These are phyloP conservation scores for Martiniozyma asiatica DNA, from an alignment of 1,139 yeast species.

Conservation along the genomic window DNA sequence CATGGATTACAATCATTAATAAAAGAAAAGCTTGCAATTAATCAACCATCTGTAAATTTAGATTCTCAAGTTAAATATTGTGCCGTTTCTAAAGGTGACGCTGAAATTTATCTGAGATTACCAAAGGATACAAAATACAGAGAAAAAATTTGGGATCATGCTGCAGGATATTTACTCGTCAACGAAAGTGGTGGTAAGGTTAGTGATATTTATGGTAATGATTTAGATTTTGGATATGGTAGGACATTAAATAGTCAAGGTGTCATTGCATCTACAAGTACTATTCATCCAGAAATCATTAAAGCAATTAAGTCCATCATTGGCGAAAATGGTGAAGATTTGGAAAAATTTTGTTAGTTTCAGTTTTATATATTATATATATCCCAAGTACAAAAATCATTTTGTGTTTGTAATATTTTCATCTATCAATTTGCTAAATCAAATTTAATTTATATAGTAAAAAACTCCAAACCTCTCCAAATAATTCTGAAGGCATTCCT, in stretches of 20 bases:
- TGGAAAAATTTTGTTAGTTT: conserved; percentile 17
- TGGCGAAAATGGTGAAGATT: conserved; percentile 22
- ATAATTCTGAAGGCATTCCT: no score
- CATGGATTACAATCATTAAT: conserved; percentile 78
- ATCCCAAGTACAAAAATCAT: no score
- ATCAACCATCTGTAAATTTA: conserved; percentile 47
- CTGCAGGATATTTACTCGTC: conserved; percentile 82
- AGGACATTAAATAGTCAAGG: conserved; percentile 76
- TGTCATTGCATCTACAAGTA: conserved; percentile 73
- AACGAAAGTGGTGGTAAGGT: conserved; percentile 88
- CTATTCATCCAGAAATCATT: conserved; percentile 51
- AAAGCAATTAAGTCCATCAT: conserved; percentile 35
- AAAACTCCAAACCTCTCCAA: no score
- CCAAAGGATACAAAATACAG: conserved; percentile 68
- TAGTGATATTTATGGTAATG: conserved; percentile 65
- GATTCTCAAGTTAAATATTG: conserved; percentile 97
- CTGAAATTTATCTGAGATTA: conserved; percentile 80
- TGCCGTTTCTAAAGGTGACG: conserved; percentile 79
- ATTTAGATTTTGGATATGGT: conserved; percentile 81
- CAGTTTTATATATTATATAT: no score
- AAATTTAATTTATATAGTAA: no score
- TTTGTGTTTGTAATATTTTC: no score
- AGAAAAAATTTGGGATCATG: conserved; percentile 98
- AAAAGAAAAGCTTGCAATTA: conserved; percentile 51
- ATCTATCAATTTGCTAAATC: no score